Evolutionary conservation across 495 filamentous ascomycete genomes (phyloP), one percentile per base, ranked within the genome.

Genomic region (Penicillium malachiteum): DNA sequence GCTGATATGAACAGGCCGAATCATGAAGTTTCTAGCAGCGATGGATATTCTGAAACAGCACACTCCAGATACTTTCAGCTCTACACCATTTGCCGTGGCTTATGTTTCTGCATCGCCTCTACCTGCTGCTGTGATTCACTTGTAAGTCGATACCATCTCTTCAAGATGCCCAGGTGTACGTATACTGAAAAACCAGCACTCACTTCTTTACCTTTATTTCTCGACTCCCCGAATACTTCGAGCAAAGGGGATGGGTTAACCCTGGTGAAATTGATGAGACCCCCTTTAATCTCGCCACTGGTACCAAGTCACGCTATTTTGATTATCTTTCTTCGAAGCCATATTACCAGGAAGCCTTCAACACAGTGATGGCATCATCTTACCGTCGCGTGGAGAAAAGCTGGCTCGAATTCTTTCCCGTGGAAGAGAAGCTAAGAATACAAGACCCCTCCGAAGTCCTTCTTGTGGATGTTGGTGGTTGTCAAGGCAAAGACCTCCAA

Each of bases 311-410:
- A 3, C 44, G 38, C 21, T 55, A 55, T 17, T 55, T 55, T 18
- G 52, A 55, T 16, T 55, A 41, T 47, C 44, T 55, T 6, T n/a
- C 33, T 37, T 30, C 18, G 0, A 42, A 55, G 11, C 52, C 52
- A 4, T 55, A 55, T 10, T 55, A 55, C 44, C 33, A 47, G 5
- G 17, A 48, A 11, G 52, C 52, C 3, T 55, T 55, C 52, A 48
- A 55, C 14, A 49, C 31, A 38, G 30, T 49, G 0, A 49, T 49
- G 46, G 46, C 46, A 9, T 49, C 46, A 14, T 49, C 46, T 10
- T 49, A 49, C 12, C 30, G 46, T 16, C 46, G 46, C 0, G 32
- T 14, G 1, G 46, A 34, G 6, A n/a, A 49, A 37, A 35, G 33
- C 14, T 49, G 46, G 46, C 37, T 49, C 12, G 46, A 49, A n/a